Evolutionary conservation across 495 filamentous ascomycete genomes (phyloP).

Genomic region (Talaromyces ruber): DNA sequence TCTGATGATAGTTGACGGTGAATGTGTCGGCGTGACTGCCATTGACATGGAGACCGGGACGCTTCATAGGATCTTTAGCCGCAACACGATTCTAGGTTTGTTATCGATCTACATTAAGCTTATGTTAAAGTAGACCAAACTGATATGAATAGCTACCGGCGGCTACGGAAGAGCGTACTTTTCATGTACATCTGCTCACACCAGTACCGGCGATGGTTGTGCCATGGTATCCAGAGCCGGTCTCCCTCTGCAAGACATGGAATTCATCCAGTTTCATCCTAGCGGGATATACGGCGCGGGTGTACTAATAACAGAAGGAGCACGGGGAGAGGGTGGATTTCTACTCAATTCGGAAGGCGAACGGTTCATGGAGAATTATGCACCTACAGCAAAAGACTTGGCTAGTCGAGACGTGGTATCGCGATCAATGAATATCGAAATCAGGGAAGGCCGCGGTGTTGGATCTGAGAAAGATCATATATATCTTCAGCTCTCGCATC

Average conservation of each 20-base stretch:
- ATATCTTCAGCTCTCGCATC: slow-evolving; percentile 67
- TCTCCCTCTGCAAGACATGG: slow-evolving; percentile 96
- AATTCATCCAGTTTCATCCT: slow-evolving; percentile 99
- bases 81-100: slow-evolving; percentile 77
- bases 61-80: slow-evolving; percentile 87
- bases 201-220: slow-evolving; percentile 97
- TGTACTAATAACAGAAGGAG: slow-evolving; percentile 96
- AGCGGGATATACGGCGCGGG: slow-evolving; percentile 99
- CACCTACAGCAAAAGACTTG: slow-evolving; percentile 93
- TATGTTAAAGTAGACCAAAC: not conserved
- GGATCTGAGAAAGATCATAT: slow-evolving; percentile 96
- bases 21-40: slow-evolving; percentile 89
- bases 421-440: slow-evolving; percentile 95
- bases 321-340: slow-evolving; percentile 96
- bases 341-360: slow-evolving; percentile 94
- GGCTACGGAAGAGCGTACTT: slow-evolving; percentile 97
- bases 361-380: slow-evolving; percentile 98
- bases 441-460: slow-evolving; percentile 91
- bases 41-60: slow-evolving; percentile 99
- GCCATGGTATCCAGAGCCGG: slow-evolving; percentile 97
- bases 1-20: slow-evolving; percentile 91
- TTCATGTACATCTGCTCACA: slow-evolving; percentile 94
- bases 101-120: not conserved
- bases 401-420: slow-evolving; percentile 89
- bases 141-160: slow-evolving; percentile 51